Conservation (phyloP, 345 rosid species). For the Ricinus communis region DNA sequence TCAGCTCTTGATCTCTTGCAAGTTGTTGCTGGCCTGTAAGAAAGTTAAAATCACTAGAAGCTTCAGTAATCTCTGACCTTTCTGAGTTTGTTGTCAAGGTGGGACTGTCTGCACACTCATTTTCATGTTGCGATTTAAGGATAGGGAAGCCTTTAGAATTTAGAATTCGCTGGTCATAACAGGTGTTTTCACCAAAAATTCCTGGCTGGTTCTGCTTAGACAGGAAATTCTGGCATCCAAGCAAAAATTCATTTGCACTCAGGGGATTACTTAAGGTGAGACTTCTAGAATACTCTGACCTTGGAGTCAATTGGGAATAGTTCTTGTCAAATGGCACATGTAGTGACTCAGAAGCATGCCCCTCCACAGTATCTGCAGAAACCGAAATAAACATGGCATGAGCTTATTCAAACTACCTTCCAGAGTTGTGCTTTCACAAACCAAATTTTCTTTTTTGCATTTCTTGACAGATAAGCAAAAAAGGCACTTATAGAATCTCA, state of each 20-base stretch:
- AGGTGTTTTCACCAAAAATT: constrained; percentile 12
- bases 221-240: constrained; percentile 24
- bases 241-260: constrained; percentile 27
- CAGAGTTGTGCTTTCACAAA: not conserved
- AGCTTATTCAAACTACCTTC: too few relatives aligned
- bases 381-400: constrained; percentile 12
- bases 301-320: constrained; percentile 25
- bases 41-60: constrained; percentile 39
- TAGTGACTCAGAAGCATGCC: constrained; percentile 27
- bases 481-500: not conserved
- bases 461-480: constrained; percentile 3
- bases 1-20: constrained; percentile 30
- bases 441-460: not conserved
- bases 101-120: constrained; percentile 25
- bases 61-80: constrained; percentile 26
- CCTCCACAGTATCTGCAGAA: constrained; percentile 30
- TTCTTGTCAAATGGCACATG: constrained; percentile 16
- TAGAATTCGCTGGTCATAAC: constrained; percentile 21
- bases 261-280: constrained; percentile 22
- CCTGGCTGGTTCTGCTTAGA: constrained; percentile 18
- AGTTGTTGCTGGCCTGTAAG: constrained; percentile 43
- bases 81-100: constrained; percentile 26
- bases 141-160: constrained; percentile 20
- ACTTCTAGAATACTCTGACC: constrained; percentile 28
- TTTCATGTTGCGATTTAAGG: constrained; percentile 21